phyloP scores from a whole-genome alignment of 75 land plant genomes.

The Pinus tabuliformis region DNA sequence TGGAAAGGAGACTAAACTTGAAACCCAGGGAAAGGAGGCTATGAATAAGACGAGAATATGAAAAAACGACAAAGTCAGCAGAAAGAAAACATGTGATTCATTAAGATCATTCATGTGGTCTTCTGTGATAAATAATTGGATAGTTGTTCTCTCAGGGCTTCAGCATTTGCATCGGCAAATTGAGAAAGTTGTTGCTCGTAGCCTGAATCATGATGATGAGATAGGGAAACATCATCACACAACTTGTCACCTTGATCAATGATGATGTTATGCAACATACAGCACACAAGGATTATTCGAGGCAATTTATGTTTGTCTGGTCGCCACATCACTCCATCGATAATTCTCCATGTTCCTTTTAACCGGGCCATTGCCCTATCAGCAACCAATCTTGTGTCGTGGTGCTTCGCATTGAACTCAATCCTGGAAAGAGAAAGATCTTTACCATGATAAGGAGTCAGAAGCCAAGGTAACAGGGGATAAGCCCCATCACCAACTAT shows the following conservation, averaged over 20 bases:
- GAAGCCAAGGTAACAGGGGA: constrained; percentile 88
- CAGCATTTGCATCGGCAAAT: constrained; percentile 25
- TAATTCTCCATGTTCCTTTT: constrained; percentile 88
- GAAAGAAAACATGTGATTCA: not conserved
- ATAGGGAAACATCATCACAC: constrained; percentile 48
- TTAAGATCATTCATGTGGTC: not conserved
- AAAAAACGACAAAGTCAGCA: not conserved
- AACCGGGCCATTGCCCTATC: constrained; percentile 50
- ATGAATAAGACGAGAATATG: no score
- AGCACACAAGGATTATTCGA: constrained; percentile 75
- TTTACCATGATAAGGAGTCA: constrained; percentile 63
- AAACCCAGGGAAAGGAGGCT: no score
- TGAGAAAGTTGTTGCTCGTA: constrained; percentile 55
- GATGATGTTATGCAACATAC: constrained; percentile 86
- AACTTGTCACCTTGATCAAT: constrained; percentile 69
- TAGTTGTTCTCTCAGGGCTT: constrained; percentile 33
- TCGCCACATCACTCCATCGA: constrained; percentile 86
- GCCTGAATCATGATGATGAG: constrained; percentile 68
- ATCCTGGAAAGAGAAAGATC: constrained; percentile 17
- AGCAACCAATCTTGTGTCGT: constrained; percentile 39
- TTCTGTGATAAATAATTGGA: constrained; percentile 23
- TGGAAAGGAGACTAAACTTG: no score
- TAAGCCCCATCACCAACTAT: constrained; percentile 69
- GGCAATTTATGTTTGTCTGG: constrained; percentile 87
- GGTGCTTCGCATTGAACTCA: constrained; percentile 45